Evolutionary conservation across 176 grass and related monocot species (phyloP).

Genomic region (Avena eriantha): DNA sequence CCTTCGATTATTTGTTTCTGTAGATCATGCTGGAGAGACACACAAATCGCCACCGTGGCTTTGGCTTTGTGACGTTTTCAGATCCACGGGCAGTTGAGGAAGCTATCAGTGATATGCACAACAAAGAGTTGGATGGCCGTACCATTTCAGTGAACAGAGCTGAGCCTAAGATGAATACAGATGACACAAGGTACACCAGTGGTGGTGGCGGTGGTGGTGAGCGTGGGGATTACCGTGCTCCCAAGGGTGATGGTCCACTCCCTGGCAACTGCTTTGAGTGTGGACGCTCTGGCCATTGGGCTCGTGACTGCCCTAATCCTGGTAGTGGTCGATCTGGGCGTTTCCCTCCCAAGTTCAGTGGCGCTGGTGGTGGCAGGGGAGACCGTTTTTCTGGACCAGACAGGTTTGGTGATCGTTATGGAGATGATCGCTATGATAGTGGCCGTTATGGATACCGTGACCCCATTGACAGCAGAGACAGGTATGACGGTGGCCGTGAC

Average conservation of each 20-base stretch:
- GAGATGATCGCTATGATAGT: conserved; percentile 69
- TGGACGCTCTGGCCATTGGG: conserved; percentile 75
- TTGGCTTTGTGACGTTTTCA: conserved; percentile 86
- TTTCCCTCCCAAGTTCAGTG: conserved; percentile 59
- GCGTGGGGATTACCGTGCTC: conserved; percentile 57
- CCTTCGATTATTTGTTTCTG: conserved; percentile 33
- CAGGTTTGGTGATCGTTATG: conserved; percentile 62
- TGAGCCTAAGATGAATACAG: conserved; percentile 70
- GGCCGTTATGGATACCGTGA: conserved; percentile 67
- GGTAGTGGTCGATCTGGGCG: conserved; percentile 50
- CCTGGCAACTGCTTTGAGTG: conserved; percentile 84
- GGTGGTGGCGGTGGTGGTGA: conserved; percentile 53
- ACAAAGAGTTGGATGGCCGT: conserved; percentile 64
- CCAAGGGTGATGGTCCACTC: conserved; percentile 60
- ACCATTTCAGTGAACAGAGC: conserved; percentile 80
- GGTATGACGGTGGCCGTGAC: conserved; percentile 55
- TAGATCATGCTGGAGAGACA: conserved; percentile 82
- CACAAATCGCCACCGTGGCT: conserved; percentile 76
- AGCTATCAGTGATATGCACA: conserved; percentile 82
- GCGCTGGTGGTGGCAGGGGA: conserved; percentile 52
- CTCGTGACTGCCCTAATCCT: conserved; percentile 69
- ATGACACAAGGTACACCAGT: conserved; percentile 55
- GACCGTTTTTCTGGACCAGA: conserved; percentile 67
- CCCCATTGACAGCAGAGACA: conserved; percentile 62
- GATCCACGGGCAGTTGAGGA: conserved; percentile 60